Evolutionary conservation across 2,329 filamentous ascomycete species (phyloP), one percentile per base, ranked within the genome.

Genomic region (Aspergillus nomiae): DNA sequence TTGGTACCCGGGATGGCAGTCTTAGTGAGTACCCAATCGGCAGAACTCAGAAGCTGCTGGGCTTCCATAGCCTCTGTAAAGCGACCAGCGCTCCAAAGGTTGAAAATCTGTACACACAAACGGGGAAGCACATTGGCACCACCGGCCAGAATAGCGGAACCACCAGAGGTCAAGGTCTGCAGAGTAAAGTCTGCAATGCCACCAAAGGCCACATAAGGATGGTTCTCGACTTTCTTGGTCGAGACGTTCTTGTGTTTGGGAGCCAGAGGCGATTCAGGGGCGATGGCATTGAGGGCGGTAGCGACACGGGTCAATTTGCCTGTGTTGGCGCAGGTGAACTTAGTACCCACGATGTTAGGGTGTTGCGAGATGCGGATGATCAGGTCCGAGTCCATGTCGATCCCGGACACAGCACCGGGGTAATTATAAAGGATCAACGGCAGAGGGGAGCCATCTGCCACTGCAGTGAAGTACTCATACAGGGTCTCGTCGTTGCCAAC

Each of bases 381-480:
- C 63, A 94, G 85, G 76, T 96, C 92, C 63, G 90, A 94, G 83
- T 95, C 92, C 87, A 96, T 90, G 77, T 96, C 92, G 73, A 96
- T 90, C 57, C 92, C 92, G 7, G 91, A 86, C 7, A 95, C 92
- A 56, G 92, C 92, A 58, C 92, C 92, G 0, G 92, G 92, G 81
- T 95, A 96, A 83, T 96, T 96, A 86, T 96, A 96, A 55, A 96
- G 82, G 67, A 96, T 86, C 60, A 96, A 77, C n/a, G 92, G 91
- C 10, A 95, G 80, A 6, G 91, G 89, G 57, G 89, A 91, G 45
- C 78, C 84, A 76, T 94, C 90, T 55, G 92, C 92, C 6, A 96
- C 91, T 61, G 85, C 84, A 60, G 83, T 86, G 81, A 90, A 94
- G 82, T 90, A 94, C 70, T 90, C 86, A 73, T 89, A 85, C 63